Percentiles rank a stretch among this genome's conserved stretches.
These are phyloP conservation scores for Candida germanica DNA, from an alignment of 805 yeast genomes.

Conservation along the genomic window DNA sequence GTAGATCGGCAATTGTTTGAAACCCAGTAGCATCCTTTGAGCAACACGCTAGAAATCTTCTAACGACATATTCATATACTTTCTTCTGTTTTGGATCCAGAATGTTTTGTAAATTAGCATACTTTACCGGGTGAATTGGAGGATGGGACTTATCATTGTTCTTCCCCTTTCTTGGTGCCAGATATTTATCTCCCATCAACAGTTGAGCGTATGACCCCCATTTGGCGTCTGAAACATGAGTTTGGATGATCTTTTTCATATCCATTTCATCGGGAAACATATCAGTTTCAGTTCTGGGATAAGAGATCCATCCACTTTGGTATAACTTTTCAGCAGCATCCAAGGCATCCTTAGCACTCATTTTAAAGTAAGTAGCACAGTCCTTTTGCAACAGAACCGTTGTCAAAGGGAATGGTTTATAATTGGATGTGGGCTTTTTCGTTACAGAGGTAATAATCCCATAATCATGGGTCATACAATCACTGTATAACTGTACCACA, in stretches of 20 bases:
- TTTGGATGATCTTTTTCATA: constrained; percentile 54
- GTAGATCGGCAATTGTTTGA: constrained; percentile 55
- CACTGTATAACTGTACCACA: constrained; percentile 63
- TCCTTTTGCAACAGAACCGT: constrained; percentile 91
- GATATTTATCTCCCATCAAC: constrained; percentile 40
- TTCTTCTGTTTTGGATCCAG: constrained; percentile 48
- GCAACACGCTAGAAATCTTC: constrained; percentile 89
- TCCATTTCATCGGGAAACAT: constrained; percentile 77
- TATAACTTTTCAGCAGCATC: constrained; percentile 80
- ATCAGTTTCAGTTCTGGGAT: constrained; percentile 98
- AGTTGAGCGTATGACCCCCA: constrained; percentile 75
- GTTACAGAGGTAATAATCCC: constrained; percentile 53
- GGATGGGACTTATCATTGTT: constrained; percentile 97
- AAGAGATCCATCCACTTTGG: constrained; percentile 81
- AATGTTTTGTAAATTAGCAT: constrained; percentile 28
- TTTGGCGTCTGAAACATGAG: constrained; percentile 49
- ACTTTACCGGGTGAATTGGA: constrained; percentile 87
- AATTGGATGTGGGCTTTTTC: constrained; percentile 67
- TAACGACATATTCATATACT: constrained; percentile 81
- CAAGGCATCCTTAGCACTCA: constrained; percentile 78
- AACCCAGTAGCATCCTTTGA: constrained; percentile 86
- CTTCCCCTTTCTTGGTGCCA: constrained; percentile 74
- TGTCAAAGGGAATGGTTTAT: constrained; percentile 86
- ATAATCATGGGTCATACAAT: constrained; percentile 49
- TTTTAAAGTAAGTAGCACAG: constrained; percentile 69